Conservation (phyloP, 163 green algal species). For the Coccomyxa subellipsoidea region DNA sequence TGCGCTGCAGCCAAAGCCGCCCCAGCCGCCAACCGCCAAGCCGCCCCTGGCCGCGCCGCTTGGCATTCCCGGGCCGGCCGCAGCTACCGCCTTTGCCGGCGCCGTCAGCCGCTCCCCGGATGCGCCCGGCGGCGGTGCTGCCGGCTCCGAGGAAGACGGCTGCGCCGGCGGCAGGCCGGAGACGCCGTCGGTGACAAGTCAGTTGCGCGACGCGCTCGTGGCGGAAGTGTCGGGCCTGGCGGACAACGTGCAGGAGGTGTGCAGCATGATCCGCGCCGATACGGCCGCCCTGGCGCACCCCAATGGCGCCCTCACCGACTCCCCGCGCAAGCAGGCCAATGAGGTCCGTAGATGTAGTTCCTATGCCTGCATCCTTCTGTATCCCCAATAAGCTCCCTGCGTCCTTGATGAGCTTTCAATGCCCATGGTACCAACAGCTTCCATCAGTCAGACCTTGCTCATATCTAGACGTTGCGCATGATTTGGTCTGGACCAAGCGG, state of each 20-base stretch:
- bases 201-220: not conserved
- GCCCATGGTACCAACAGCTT: too few relatives aligned
- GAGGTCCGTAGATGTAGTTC: too few relatives aligned
- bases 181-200: not conserved
- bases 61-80: not conserved
- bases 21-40: not conserved
- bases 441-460: too few relatives aligned
- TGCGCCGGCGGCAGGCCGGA: not conserved
- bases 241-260: slow-evolving; percentile 13
- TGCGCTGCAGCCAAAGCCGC: not conserved
- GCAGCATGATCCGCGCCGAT: slow-evolving; percentile 9
- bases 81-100: too few relatives aligned
- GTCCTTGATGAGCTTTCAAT: too few relatives aligned
- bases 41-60: not conserved
- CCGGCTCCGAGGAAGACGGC: not conserved
- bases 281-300: not conserved
- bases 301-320: not conserved
- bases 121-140: too few relatives aligned
- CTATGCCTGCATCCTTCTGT: too few relatives aligned
- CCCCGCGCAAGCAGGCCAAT: not conserved
- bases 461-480: too few relatives aligned
- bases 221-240: slow-evolving; percentile 3
- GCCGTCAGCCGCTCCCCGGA: not conserved
- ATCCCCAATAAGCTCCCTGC: too few relatives aligned
- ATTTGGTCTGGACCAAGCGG: not conserved